Conservation (phyloP, 345 rosid species). For the Erysimum cheiranthoides region DNA sequence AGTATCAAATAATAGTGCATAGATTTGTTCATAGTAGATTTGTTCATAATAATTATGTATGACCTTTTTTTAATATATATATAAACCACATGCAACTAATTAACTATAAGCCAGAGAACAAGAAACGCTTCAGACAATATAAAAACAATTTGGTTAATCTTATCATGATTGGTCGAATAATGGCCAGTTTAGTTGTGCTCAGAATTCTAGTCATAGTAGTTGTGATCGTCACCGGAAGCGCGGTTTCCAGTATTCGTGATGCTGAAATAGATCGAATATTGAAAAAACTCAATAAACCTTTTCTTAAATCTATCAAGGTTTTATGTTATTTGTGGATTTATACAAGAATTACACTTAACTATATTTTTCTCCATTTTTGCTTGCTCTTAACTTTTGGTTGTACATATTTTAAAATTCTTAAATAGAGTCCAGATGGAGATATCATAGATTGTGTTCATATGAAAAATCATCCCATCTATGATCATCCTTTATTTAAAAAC, state of each 20-base stretch:
- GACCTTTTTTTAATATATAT: background rate
- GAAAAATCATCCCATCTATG: constrained; percentile 30
- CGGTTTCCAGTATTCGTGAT: background rate
- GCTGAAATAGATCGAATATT: background rate
- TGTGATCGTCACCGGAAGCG: background rate
- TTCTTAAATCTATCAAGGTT: constrained; percentile 27
- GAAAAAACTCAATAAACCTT: constrained; percentile 25
- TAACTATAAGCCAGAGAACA: background rate
- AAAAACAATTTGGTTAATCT: background rate
- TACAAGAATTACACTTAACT: background rate
- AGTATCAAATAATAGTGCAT: background rate
- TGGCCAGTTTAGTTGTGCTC: background rate
- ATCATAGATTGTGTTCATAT: constrained; percentile 29
- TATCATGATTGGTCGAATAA: background rate
- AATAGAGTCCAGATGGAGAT: constrained; percentile 32
- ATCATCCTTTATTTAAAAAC: constrained; percentile 22
- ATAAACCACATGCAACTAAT: background rate
- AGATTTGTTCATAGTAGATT: background rate
- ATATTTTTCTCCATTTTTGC: background rate
- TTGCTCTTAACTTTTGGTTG: background rate
- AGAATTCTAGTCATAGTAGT: background rate
- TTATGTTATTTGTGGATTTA: background rate
- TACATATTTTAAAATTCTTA: background rate
- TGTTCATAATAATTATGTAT: background rate
- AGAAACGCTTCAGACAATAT: background rate